Conservation (phyloP, 2,329 filamentous ascomycete genomes). For the Xylaria sp. region DNA sequence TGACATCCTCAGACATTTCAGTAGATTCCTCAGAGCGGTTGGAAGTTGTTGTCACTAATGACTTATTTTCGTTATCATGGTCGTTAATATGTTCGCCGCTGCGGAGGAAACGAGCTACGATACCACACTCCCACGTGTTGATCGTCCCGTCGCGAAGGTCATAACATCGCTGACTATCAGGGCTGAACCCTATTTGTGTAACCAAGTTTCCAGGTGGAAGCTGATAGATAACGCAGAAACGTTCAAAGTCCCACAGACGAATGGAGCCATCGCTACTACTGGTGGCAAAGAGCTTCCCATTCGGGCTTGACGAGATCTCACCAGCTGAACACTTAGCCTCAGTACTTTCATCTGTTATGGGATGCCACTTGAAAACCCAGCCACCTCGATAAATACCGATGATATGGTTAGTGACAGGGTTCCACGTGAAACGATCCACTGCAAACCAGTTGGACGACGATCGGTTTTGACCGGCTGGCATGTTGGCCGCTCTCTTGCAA, state of each 20-base stretch:
- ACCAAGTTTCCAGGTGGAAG: constrained; percentile 37
- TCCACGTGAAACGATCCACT: constrained; percentile 35
- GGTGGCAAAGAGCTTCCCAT: constrained; percentile 39
- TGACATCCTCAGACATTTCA: too few relatives aligned
- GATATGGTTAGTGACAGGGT: constrained; percentile 39
- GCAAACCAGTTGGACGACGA: constrained; percentile 31
- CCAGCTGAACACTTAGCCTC: constrained; percentile 32
- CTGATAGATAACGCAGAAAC: constrained; percentile 40
- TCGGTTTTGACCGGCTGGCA: background rate
- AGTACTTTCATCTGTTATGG: constrained; percentile 33
- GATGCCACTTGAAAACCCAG: constrained; percentile 43
- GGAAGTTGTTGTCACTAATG: too few relatives aligned
- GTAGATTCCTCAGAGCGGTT: too few relatives aligned
- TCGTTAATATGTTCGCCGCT: too few relatives aligned
- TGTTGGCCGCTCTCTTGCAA: constrained; percentile 19
- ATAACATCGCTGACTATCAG: constrained; percentile 40
- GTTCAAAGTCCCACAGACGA: constrained; percentile 37
- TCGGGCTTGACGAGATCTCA: constrained; percentile 29
- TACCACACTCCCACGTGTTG: constrained; percentile 46
- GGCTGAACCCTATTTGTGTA: constrained; percentile 37
- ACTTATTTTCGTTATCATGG: too few relatives aligned
- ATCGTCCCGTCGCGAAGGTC: constrained; percentile 39
- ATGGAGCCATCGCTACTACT: constrained; percentile 35
- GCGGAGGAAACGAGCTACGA: too few relatives aligned
- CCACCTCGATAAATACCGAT: constrained; percentile 43